phyloP scores from a whole-genome alignment of 148 eudicot genomes.

The Spergularia marina region DNA sequence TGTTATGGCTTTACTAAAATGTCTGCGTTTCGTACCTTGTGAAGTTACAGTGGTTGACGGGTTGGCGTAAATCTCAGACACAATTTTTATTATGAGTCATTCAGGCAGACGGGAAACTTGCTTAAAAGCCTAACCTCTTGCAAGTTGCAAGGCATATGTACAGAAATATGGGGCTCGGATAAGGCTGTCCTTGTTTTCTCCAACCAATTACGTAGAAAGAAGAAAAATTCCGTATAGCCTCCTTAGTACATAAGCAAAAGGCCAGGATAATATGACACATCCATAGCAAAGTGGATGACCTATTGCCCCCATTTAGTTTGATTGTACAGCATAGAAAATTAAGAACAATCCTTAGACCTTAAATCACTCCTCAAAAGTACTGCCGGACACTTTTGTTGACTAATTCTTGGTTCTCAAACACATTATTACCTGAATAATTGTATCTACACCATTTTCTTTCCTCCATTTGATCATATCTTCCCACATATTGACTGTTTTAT shows the following conservation, averaged over 20 bases:
- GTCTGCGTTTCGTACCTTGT: no score
- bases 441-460: slow-evolving; percentile 74
- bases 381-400: slow-evolving; percentile 1
- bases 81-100: neutral
- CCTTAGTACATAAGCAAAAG: neutral
- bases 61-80: no score
- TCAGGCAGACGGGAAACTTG: neutral
- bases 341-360: neutral
- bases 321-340: neutral
- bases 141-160: slow-evolving; percentile 16
- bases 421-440: slow-evolving; percentile 68
- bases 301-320: neutral
- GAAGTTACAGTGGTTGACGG: no score
- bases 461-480: slow-evolving; percentile 98
- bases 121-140: neutral
- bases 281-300: neutral
- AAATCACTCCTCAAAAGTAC: neutral
- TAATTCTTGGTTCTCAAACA: neutral
- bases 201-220: neutral
- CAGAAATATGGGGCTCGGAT: neutral
- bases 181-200: neutral
- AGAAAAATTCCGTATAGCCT: neutral
- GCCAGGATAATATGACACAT: neutral
- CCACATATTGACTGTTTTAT: slow-evolving; percentile 90
- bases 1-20: no score